Conservation (phyloP, 495 filamentous ascomycete genomes). For the Penicillium malachiteum region DNA sequence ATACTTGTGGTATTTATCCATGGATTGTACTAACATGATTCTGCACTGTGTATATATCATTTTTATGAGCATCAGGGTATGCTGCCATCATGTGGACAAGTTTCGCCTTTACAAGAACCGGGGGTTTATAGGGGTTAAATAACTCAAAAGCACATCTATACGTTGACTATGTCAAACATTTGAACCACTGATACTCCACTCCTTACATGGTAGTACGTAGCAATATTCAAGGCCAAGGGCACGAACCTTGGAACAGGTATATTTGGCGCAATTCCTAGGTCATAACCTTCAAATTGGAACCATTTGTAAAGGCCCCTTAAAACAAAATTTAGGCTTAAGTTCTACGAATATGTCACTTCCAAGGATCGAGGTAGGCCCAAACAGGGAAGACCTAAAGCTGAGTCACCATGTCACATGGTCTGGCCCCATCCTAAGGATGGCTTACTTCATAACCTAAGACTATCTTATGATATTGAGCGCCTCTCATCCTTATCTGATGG, state of each 20-base stretch:
- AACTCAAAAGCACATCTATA: not conserved
- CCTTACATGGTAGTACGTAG: no score
- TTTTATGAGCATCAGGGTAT: slow-evolving; percentile 6
- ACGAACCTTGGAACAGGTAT: no score
- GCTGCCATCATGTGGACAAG: not conserved
- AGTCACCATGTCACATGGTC: slow-evolving; percentile 10
- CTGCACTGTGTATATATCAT: slow-evolving; percentile 12
- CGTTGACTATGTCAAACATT: not conserved
- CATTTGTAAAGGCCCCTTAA: no score
- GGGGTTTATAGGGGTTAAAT: not conserved
- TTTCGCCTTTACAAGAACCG: not conserved
- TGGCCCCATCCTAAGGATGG: slow-evolving; percentile 1
- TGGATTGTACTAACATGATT: not conserved
- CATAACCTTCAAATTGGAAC: no score
- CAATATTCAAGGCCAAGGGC: no score
- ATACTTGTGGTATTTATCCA: slow-evolving; percentile 1
- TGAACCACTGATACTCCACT: no score
- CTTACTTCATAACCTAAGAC: not conserved
- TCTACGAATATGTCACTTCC: no score
- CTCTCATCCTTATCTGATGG: slow-evolving; percentile 3
- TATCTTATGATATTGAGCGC: not conserved
- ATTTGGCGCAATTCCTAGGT: no score
- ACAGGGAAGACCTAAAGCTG: no score
- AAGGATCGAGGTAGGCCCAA: no score
- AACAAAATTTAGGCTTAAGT: no score